These are phyloP conservation scores for Rhodotorula graminis DNA, from an alignment of 768 basidiomycete genomes.

Conservation along the genomic window DNA sequence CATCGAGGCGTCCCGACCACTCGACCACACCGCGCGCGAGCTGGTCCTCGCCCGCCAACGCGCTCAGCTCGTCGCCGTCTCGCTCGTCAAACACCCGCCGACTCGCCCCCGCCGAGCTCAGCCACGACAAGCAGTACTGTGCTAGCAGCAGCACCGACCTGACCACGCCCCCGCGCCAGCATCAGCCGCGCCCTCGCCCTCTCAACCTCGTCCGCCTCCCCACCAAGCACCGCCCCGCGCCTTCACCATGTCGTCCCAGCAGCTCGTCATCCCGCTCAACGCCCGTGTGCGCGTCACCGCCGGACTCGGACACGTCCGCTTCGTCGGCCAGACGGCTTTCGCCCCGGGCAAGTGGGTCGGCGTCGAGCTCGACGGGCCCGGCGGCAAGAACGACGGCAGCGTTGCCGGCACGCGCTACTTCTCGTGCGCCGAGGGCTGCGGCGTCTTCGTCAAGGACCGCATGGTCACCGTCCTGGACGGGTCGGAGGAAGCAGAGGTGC, in stretches of 20 bases:
- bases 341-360: conserved; percentile 91
- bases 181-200: no score
- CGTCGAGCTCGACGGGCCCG: conserved; percentile 74
- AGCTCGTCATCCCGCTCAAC: conserved; percentile 52
- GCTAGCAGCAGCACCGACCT: no score
- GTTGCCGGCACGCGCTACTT: conserved; percentile 66
- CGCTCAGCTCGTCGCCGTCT: no score
- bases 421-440: conserved; percentile 65
- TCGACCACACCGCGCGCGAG: no score
- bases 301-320: conserved; percentile 79
- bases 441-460: conserved; percentile 82
- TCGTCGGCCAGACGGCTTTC: conserved; percentile 76
- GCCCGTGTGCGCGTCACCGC: conserved; percentile 73
- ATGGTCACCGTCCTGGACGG: conserved; percentile 59
- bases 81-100: no score
- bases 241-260: conserved; percentile 4
- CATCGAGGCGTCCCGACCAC: no score
- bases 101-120: no score
- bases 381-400: conserved; percentile 93
- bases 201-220: background rate
- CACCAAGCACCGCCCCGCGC: background rate
- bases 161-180: no score
- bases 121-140: no score
- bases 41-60: no score
- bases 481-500: background rate